These are phyloP conservation scores for Entoloma clypeatum DNA, from an alignment of 1,284 basidiomycete genomes.

Conservation along the genomic window DNA sequence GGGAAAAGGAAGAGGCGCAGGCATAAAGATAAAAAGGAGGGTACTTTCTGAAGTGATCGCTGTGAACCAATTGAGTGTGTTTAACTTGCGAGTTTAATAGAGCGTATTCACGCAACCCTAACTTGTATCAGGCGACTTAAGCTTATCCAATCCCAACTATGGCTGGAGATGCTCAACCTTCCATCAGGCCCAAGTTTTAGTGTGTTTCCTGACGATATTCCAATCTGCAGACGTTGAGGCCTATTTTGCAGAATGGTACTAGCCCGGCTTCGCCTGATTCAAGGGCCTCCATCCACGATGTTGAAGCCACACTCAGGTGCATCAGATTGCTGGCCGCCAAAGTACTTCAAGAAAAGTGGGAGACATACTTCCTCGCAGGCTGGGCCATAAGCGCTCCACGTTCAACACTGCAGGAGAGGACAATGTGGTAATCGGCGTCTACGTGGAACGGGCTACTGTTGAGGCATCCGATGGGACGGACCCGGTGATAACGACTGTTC, in stretches of 20 bases:
- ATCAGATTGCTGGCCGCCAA: slow-evolving; percentile 48
- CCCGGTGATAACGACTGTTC: slow-evolving; percentile 32
- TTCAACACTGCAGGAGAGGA: slow-evolving; percentile 34
- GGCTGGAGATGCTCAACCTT: no score
- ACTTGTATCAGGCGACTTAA: no score
- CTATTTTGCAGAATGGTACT: no score
- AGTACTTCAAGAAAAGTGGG: slow-evolving; percentile 48
- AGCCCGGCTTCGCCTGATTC: no score
- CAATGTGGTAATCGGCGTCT: slow-evolving; percentile 51
- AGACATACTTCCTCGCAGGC: slow-evolving; percentile 47
- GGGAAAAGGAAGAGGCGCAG: slow-evolving; percentile 22
- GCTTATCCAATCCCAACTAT: no score
- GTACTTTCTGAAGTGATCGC: no score
- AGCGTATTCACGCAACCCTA: no score
- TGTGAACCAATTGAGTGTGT: slow-evolving; percentile 1
- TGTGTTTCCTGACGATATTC: no score
- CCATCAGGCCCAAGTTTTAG: no score
- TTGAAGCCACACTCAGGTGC: slow-evolving; percentile 56
- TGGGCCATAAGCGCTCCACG: slow-evolving; percentile 47
- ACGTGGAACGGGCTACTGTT: slow-evolving; percentile 53
- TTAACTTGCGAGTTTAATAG: not conserved
- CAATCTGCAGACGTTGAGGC: no score
- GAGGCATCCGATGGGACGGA: slow-evolving; percentile 34
- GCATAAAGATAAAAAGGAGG: slow-evolving; percentile 19
- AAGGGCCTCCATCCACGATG: no score